phyloP scores from a whole-genome alignment of 2,329 filamentous ascomycete genomes.

The Penicillium sp. region DNA sequence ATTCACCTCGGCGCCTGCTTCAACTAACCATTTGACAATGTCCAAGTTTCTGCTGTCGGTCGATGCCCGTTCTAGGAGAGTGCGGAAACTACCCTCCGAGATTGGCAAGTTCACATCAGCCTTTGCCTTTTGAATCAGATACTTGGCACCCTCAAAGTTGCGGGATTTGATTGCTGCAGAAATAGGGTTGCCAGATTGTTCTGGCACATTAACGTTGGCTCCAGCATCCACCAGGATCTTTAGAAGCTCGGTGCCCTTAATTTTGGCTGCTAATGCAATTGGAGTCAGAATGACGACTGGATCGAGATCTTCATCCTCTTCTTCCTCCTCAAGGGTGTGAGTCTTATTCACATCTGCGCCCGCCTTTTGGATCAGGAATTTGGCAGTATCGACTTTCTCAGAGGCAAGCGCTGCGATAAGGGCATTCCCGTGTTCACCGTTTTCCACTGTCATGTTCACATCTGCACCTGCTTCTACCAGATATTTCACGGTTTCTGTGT shows the following conservation, averaged over 20 bases:
- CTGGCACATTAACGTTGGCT: background rate
- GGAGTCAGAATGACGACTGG: background rate
- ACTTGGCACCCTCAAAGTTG: background rate
- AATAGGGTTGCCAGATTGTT: background rate
- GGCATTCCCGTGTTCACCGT: background rate
- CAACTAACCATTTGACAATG: slow-evolving; percentile 4
- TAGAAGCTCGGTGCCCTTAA: background rate
- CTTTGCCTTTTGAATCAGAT: background rate
- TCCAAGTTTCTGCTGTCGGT: background rate
- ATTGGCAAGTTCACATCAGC: background rate
- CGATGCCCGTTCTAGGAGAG: background rate
- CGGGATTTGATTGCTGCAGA: background rate
- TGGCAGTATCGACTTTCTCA: background rate
- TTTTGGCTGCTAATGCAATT: background rate
- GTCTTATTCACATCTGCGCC: slow-evolving; percentile 9
- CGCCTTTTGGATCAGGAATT: slow-evolving; percentile 5
- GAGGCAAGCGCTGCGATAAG: background rate
- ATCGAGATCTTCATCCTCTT: background rate
- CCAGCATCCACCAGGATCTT: background rate
- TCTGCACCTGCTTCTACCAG: slow-evolving; percentile 8
- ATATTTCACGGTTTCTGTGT: slow-evolving; percentile 3
- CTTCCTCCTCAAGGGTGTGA: background rate
- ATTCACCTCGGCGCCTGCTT: slow-evolving; percentile 9
- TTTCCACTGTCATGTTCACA: background rate
- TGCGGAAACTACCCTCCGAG: background rate